These are phyloP conservation scores for Stemphylium lycopersici DNA, from an alignment of 2,329 filamentous ascomycete genomes.

Conservation along the genomic window DNA sequence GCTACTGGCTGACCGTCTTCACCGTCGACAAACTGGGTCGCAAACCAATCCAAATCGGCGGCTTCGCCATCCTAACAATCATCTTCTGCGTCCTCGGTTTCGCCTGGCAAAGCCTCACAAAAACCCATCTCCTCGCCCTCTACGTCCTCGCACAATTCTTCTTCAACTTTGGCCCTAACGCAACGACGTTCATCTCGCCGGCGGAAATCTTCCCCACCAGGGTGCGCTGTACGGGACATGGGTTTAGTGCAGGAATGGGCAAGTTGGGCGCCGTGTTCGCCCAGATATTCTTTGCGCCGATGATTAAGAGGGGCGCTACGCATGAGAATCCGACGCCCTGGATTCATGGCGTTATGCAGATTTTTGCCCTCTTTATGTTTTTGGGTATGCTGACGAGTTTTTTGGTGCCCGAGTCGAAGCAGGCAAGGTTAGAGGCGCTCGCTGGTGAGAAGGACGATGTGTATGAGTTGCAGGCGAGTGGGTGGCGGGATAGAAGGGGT, in stretches of 20 bases:
- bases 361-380: constrained; percentile 82
- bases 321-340: constrained; percentile 63
- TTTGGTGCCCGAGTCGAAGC: constrained; percentile 79
- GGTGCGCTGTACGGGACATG: constrained; percentile 56
- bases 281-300: constrained; percentile 57
- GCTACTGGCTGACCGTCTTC: constrained; percentile 81
- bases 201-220: constrained; percentile 60
- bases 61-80: constrained; percentile 56
- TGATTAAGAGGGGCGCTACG: constrained; percentile 61
- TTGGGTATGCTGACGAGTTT: constrained; percentile 71
- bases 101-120: constrained; percentile 53
- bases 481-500: constrained; percentile 42
- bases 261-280: constrained; percentile 59
- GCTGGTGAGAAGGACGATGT: constrained; percentile 66
- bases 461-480: constrained; percentile 52
- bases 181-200: constrained; percentile 59
- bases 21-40: constrained; percentile 76
- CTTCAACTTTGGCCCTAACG: constrained; percentile 61
- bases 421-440: constrained; percentile 73
- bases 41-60: constrained; percentile 74
- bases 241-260: constrained; percentile 56
- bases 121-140: constrained; percentile 51
- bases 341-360: constrained; percentile 76
- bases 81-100: constrained; percentile 59
- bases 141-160: constrained; percentile 59